Base-by-base conservation (phyloP, 306 rosid genomes). In the Prunus padus region DNA sequence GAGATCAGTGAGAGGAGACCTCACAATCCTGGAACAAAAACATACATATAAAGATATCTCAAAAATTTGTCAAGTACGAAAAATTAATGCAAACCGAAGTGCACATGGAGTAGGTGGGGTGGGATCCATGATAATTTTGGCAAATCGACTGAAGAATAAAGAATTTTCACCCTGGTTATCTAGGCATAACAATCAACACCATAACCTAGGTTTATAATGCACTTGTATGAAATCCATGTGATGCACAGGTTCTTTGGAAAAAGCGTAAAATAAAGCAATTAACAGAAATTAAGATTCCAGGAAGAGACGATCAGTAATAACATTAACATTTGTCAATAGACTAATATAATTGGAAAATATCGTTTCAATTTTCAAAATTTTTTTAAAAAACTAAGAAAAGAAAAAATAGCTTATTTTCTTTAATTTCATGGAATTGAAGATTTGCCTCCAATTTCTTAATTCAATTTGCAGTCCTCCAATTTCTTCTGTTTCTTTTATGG, bases 1-100 rank as follows among this genome's bases (percentile, higher is more conserved):
- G 16, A 95, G 87, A n/a, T 87, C 87, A 18, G 81, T 74, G 47
- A 92, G 80, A 82, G 96, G 71, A 69, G 85, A 81, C 73, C 92
- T 85, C 73, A 92, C 62, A 76, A 92, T 84, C 88, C 98, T 94
- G 90, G 61, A 79, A 54, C 51, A 69, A 52, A 37, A 65, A 54
- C 65, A 76, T 55, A 59, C 55, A 22, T 33, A 67, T 18, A 15
- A 66, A 46, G 11, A 77, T 56, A 56, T 13, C 25, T 67, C 49
- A 23, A 25, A 25, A 60, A 28, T 28, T 65, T 26, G 28, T 42
- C 9, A 25, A 72, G 49, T 23, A n/a, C 2, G 26, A 25, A 61
- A 37, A 68, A 28, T 8, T 6, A 37, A 15, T 51, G 16, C 20
- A 13, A 22, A 18, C 11, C 8, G 7, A 61, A 63, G 25, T 49